These are phyloP conservation scores for Stachybotrys chartarum DNA, from an alignment of 2,329 filamentous ascomycete genomes.

Conservation along the genomic window DNA sequence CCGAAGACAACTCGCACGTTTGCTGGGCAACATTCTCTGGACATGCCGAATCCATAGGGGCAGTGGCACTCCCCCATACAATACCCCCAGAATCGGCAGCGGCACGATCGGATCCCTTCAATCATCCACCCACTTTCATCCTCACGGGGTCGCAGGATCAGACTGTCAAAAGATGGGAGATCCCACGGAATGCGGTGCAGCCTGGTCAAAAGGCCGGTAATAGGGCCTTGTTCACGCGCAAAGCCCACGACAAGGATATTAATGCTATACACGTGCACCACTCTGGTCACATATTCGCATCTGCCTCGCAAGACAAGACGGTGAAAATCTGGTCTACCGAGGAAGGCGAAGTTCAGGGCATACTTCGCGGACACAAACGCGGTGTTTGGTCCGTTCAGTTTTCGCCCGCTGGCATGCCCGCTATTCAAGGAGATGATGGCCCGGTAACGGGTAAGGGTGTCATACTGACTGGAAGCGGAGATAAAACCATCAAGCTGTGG, in stretches of 20 bases:
- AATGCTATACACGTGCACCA: constrained; percentile 84
- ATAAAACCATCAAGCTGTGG: constrained; percentile 96
- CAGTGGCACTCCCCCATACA: constrained; percentile 72
- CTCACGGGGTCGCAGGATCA: constrained; percentile 92
- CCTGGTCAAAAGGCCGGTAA: constrained; percentile 43
- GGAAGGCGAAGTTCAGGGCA: constrained; percentile 84
- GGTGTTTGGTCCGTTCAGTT: constrained; percentile 96
- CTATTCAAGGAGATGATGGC: constrained; percentile 64
- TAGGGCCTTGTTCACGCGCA: constrained; percentile 75
- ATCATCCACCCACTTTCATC: constrained; percentile 74
- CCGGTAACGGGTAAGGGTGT: constrained; percentile 72
- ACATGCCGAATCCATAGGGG: constrained; percentile 89
- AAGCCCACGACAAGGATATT: constrained; percentile 98
- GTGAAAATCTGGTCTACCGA: constrained; percentile 95
- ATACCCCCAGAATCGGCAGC: constrained; percentile 61
- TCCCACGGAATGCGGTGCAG: constrained; percentile 48
- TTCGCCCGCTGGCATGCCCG: constrained; percentile 69
- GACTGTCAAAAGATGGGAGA: constrained; percentile 91
- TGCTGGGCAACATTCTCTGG: constrained; percentile 81
- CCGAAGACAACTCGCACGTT: constrained; percentile 63
- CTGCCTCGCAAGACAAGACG: constrained; percentile 91
- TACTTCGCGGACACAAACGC: constrained; percentile 84
- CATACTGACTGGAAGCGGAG: constrained; percentile 83
- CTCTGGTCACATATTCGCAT: constrained; percentile 75
- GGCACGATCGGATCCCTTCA: constrained; percentile 65